Conservation (phyloP, 1,139 yeast genomes). For the Magnusiomyces fungicola region DNA sequence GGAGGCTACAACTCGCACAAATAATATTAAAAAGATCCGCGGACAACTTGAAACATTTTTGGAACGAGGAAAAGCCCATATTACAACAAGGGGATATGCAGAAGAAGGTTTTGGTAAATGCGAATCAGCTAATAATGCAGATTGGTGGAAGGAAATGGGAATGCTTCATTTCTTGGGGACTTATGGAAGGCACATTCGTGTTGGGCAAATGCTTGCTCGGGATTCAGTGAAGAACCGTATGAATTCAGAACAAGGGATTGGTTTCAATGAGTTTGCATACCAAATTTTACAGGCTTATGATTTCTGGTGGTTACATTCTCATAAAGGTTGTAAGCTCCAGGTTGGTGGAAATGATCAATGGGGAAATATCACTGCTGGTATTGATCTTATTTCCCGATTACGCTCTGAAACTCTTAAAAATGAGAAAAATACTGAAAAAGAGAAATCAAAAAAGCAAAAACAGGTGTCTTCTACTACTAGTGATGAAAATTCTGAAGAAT, state of each 20-base stretch:
- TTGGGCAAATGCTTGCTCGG: conserved; percentile 80
- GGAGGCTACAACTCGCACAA: conserved; percentile 43
- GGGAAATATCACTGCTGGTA: conserved; percentile 97
- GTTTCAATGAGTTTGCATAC: conserved; percentile 89
- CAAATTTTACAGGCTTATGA: conserved; percentile 92
- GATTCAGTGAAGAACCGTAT: conserved; percentile 80
- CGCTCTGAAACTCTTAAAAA: conserved; percentile 25
- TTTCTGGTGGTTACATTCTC: conserved; percentile 69
- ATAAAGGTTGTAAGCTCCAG: conserved; percentile 59
- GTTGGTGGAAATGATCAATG: conserved; percentile 98
- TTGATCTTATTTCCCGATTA: conserved; percentile 72
- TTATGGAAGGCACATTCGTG: conserved; percentile 74
- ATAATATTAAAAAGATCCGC: conserved; percentile 56
- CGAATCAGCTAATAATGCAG: conserved; percentile 52
- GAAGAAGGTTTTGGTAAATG: conserved; percentile 34
- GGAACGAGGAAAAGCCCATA: conserved; percentile 52
- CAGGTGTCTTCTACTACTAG: conserved; percentile 5
- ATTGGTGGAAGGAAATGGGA: conserved; percentile 79
- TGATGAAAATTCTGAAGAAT: conserved; percentile 8
- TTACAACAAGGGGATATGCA: conserved; percentile 45
- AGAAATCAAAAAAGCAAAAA: conserved; percentile 20
- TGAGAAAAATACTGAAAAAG: conserved; percentile 16
- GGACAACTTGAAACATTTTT: conserved; percentile 58
- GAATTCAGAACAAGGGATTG: conserved; percentile 64
- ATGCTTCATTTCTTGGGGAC: conserved; percentile 70